Conservation (phyloP, 345 rosid species). For the Pistacia vera region DNA sequence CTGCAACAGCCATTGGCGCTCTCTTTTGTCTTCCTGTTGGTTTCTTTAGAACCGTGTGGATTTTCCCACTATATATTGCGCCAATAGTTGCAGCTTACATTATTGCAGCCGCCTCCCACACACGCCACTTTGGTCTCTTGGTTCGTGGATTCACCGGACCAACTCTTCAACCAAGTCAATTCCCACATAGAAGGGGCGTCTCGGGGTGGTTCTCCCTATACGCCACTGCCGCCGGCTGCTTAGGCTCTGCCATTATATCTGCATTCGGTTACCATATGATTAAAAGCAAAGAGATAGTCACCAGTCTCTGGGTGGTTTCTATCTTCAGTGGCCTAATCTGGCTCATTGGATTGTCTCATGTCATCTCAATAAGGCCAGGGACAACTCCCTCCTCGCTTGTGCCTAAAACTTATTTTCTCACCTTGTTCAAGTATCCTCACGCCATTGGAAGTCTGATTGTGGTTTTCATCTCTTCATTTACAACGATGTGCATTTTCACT, state of each 20-base stretch:
- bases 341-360: constrained; percentile 46
- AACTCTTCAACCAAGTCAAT: constrained; percentile 26
- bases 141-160: constrained; percentile 43
- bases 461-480: constrained; percentile 49
- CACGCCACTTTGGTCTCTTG: constrained; percentile 56
- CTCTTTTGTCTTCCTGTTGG: constrained; percentile 60
- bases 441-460: constrained; percentile 45
- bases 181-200: constrained; percentile 34
- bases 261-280: constrained; percentile 63
- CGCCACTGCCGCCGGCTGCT: constrained; percentile 45
- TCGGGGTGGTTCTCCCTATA: constrained; percentile 59
- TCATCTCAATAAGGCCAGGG: constrained; percentile 27
- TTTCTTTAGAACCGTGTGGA: constrained; percentile 38
- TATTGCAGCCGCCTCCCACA: constrained; percentile 50
- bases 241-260: constrained; percentile 52
- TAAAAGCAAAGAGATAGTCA: constrained; percentile 23
- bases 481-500: constrained; percentile 60
- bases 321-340: constrained; percentile 64
- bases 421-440: constrained; percentile 47
- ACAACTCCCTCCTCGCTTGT: constrained; percentile 15
- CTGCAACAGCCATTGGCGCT: constrained; percentile 51
- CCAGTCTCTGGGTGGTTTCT: constrained; percentile 60
- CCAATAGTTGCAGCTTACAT: constrained; percentile 39
- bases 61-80: constrained; percentile 51
- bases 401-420: constrained; percentile 29